Base-by-base conservation (phyloP, 2,329 filamentous ascomycete species). In the Fusarium vanettenii region DNA sequence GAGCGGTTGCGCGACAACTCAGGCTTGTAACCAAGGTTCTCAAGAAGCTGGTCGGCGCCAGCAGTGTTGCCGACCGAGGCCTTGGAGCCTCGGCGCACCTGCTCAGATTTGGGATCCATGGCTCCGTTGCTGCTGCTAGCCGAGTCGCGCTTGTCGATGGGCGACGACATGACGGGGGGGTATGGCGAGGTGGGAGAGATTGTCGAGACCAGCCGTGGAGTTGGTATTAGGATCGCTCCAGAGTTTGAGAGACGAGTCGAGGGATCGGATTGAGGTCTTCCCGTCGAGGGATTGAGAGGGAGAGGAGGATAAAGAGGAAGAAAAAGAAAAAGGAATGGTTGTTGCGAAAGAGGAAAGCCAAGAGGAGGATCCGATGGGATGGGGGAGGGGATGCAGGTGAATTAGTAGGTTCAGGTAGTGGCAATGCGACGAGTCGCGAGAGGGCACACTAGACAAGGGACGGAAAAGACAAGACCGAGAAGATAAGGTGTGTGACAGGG, bases 1-100 rank as follows among this genome's bases (percentile, higher is more conserved):
- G 91, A 93, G 64, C 92, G 88, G 78, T 88, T 92, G 69, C 92
- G 89, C 59, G 86, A 82, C 68, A 93, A 82, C 82, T 93, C 91
- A 64, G 91, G 86, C 81, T 89, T 90, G 85, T 93, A 93, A 70
- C 92, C 92, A 77, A 93, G 86, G 68, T 88, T 88, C 75, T 89
- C 88, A 76, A 93, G 87, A 64, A 92, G 80, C 80, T 92, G 86
- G 80, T 93, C 90, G 77, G 91, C 91, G 67, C 88, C 85, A 72
- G 81, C 82, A 65, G 81, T 73, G 70, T 66, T 64, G 39, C 60
- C 66, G 60, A 31, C 66, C 63, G 61, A 75, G 69, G 65, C 79
- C 68, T 65, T 83, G 72, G 67, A 79, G 43, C 69, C 72, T 56
- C 71, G 72, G 33, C 72, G 66, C 75, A 82, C 83, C 69, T 73